phyloP scores from a whole-genome alignment of 306 rosid species.

The Cucurbita moschata region DNA sequence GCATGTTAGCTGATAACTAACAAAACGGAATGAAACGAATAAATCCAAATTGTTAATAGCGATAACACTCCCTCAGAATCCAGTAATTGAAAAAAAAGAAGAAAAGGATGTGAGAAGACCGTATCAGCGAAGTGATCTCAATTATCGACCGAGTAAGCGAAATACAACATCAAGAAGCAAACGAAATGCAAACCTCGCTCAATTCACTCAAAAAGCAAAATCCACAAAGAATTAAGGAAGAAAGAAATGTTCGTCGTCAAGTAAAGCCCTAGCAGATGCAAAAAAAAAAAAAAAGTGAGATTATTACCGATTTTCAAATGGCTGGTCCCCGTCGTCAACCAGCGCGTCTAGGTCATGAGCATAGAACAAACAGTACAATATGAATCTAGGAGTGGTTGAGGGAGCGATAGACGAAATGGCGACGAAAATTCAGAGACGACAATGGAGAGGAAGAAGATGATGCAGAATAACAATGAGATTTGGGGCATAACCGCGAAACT shows the following conservation, averaged over 20 bases:
- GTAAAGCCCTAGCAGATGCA: not conserved
- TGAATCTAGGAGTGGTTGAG: constrained; percentile 11
- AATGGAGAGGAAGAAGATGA: not conserved
- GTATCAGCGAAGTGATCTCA: not conserved
- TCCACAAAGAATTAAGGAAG: not conserved
- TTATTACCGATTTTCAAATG: constrained; percentile 11
- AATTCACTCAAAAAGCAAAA: constrained; percentile 6
- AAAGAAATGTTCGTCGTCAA: not conserved
- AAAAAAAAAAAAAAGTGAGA: not conserved
- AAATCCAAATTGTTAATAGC: not conserved
- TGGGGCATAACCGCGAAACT: constrained; percentile 84
- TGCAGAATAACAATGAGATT: constrained; percentile 10
- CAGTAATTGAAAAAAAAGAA: not conserved
- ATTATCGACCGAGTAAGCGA: not conserved
- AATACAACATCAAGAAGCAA: not conserved
- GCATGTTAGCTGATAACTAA: not conserved
- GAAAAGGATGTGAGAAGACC: not conserved
- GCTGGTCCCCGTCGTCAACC: constrained; percentile 11
- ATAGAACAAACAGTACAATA: not conserved
- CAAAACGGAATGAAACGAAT: not conserved
- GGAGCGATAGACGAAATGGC: not conserved
- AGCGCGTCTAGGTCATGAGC: constrained; percentile 2
- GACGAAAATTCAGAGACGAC: not conserved
- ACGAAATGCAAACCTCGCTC: not conserved
- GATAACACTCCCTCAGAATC: not conserved